Base-by-base conservation (phyloP, 2,329 filamentous ascomycete species). In the Anthostomella pinea region DNA sequence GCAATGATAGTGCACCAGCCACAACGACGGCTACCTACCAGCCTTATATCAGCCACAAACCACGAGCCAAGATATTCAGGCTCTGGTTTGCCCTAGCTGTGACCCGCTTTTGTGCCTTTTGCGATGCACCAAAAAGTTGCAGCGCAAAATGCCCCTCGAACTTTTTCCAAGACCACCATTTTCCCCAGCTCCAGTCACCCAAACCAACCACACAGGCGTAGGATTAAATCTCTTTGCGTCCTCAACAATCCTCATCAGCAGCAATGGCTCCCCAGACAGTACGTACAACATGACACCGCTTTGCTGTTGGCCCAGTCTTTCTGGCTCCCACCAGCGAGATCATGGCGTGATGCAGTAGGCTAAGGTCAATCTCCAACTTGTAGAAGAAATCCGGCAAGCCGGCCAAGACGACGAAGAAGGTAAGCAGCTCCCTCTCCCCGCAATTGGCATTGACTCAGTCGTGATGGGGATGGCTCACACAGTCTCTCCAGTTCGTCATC, bases 211-310 rank as follows among this genome's bases (percentile, higher is more conserved):
- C 31, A 39, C 38, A 57, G 60, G 57, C 66, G 66, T 57, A 69
- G 66, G 66, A 69, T 69, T 59, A 39, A 43, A 70, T 75, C 68
- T 89, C 84, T 89, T 88, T 89, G 84, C 84, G 84, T 69, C 51
- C 54, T 52, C 50, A 53, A 59, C 57, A 53, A 63, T 56, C 39
- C 52, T 36, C 49, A 69, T 58, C 35, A 44, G 33, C 68, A 70
- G 75, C 70, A 86, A 95, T 95, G 88, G 85, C 84, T 81, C 79
- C 84, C 70, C 76, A 76, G 72, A 78, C 84, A 74, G 90, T 96
- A 95, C 73, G 89, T 95, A 80, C 69, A 56, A 59, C 56, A 65
- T 69, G 67, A 72, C 77, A 85, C 69, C 72, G 89, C 89, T 95
- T 94, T 95, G 89, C 89, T 95, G 88, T 86, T 87, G 79, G 82